These are phyloP conservation scores for Colletotrichum cordylinicola DNA, from an alignment of 2,329 filamentous ascomycete species.

Conservation along the genomic window DNA sequence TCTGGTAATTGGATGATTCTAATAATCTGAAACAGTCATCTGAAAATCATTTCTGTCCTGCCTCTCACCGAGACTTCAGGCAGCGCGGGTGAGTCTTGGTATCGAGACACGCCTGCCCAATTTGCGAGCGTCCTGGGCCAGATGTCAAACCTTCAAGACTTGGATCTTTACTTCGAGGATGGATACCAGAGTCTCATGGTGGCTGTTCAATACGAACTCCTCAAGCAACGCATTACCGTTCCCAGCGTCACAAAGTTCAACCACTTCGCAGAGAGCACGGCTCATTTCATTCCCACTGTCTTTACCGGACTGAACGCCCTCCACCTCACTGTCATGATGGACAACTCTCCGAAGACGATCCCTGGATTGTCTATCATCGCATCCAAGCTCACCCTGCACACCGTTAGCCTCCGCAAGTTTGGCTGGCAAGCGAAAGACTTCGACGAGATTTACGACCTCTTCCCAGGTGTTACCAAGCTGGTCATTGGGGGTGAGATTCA, in stretches of 20 bases:
- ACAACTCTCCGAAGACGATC: neutral
- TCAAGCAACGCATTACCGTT: neutral
- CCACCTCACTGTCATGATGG: rapidly evolving
- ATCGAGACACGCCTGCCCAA: neutral
- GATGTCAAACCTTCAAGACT: neutral
- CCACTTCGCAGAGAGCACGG: neutral
- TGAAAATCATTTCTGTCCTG: neutral
- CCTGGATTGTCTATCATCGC: rapidly evolving
- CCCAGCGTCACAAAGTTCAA: rapidly evolving
- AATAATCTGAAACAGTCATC: neutral
- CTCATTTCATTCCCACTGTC: neutral
- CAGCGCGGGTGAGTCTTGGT: neutral
- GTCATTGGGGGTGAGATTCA: neutral
- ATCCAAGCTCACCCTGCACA: neutral
- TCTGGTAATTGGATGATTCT: neutral
- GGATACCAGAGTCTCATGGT: neutral
- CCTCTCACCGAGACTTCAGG: neutral
- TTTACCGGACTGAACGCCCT: neutral
- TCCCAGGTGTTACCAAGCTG: neutral
- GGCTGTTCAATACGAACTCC: neutral
- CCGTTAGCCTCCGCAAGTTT: rapidly evolving
- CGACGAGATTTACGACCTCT: neutral
- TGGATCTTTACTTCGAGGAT: neutral
- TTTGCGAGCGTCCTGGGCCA: neutral
- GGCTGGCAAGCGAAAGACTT: neutral